phyloP scores from a whole-genome alignment of 148 eudicot genomes.

The Camellia sinensis region DNA sequence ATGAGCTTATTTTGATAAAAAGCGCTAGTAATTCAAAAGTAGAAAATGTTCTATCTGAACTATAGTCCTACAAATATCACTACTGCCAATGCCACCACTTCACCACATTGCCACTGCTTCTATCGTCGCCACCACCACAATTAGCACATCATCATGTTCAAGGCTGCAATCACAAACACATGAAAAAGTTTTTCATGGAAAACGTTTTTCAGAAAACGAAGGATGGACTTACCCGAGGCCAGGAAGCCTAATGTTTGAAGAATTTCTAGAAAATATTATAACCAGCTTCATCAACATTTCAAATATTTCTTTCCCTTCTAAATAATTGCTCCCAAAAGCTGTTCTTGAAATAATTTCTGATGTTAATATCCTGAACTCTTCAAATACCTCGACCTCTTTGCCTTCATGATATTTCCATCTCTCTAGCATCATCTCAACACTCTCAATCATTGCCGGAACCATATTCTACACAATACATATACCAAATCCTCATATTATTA shows the following conservation, averaged over 20 bases:
- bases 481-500: too few relatives aligned
- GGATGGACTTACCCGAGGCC: background rate
- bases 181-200: background rate
- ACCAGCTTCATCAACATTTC: conserved; percentile 15
- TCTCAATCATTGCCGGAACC: conserved; percentile 24
- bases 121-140: too few relatives aligned
- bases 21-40: too few relatives aligned
- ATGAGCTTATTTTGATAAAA: too few relatives aligned
- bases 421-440: conserved; percentile 23
- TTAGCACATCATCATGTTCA: too few relatives aligned
- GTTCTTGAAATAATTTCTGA: conserved; percentile 26
- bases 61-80: too few relatives aligned
- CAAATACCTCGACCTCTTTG: conserved; percentile 19
- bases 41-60: too few relatives aligned
- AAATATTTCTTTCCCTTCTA: conserved; percentile 18
- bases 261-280: background rate
- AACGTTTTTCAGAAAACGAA: background rate
- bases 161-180: too few relatives aligned
- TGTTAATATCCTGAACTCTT: conserved; percentile 20
- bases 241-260: background rate
- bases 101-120: too few relatives aligned
- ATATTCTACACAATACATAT: conserved; percentile 11
- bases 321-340: conserved; percentile 29
- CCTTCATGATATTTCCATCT: conserved; percentile 18
- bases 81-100: too few relatives aligned